These are phyloP conservation scores for Agaricales sp. DNA, from an alignment of 1,284 basidiomycete genomes.

Conservation along the genomic window DNA sequence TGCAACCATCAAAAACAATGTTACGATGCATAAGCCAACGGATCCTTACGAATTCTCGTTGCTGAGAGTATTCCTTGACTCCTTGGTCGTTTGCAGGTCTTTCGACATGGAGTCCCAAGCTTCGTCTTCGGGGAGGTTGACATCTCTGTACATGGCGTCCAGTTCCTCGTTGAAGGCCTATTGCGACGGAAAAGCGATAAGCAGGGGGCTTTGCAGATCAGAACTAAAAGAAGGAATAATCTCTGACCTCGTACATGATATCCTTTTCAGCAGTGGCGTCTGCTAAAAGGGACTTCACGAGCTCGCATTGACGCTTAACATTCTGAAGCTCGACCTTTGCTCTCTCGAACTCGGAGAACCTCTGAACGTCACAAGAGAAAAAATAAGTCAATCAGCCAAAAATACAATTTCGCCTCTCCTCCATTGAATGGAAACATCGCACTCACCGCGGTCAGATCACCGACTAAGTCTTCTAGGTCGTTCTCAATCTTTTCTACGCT, in stretches of 20 bases:
- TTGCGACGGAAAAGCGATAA: constrained; percentile 4
- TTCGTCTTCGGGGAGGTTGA: constrained; percentile 66
- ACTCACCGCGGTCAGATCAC: background rate
- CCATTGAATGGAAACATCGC: background rate
- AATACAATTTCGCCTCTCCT: background rate
- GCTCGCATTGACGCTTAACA: constrained; percentile 61
- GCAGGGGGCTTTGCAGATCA: constrained; percentile 6
- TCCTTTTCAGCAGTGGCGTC: constrained; percentile 81
- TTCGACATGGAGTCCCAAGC: constrained; percentile 66
- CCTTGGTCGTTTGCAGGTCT: constrained; percentile 67
- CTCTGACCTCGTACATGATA: constrained; percentile 74
- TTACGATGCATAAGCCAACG: constrained; percentile 1
- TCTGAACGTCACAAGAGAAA: constrained; percentile 25
- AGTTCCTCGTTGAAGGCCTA: constrained; percentile 90
- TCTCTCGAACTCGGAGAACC: constrained; percentile 46
- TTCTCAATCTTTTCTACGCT: background rate
- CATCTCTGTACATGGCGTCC: constrained; percentile 79
- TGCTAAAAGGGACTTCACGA: constrained; percentile 64
- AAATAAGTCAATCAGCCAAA: background rate
- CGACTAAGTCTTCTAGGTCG: background rate
- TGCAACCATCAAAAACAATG: constrained; percentile 8
- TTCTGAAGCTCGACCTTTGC: constrained; percentile 57
- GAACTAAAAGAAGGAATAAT: constrained; percentile 2
- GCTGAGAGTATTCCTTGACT: constrained; percentile 57
- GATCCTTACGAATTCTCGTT: constrained; percentile 69